These are phyloP conservation scores for Fusarium xyrophilum DNA, from an alignment of 2,329 filamentous ascomycete species.

Conservation along the genomic window DNA sequence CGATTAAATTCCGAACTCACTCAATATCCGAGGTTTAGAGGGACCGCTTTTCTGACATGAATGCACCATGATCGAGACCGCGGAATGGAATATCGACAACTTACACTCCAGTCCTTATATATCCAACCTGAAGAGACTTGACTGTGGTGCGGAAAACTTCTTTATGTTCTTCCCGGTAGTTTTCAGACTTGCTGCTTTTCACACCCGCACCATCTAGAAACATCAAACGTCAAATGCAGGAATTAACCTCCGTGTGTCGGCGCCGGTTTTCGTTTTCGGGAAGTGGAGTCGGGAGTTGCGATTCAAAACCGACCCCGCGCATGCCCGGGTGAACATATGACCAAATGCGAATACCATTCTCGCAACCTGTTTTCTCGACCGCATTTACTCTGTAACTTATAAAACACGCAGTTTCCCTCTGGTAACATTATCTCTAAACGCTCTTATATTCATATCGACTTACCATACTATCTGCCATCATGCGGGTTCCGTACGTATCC, in stretches of 20 bases:
- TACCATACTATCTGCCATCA: no score
- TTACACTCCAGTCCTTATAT: background rate
- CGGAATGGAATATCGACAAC: no score
- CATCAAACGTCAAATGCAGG: conserved; percentile 9
- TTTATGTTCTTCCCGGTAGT: background rate
- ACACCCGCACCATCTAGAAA: background rate
- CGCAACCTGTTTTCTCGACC: background rate
- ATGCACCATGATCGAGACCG: background rate
- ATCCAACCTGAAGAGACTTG: no score
- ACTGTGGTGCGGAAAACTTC: no score
- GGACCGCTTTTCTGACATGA: background rate
- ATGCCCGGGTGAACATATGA: conserved; percentile 41
- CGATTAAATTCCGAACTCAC: background rate
- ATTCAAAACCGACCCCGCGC: conserved; percentile 38
- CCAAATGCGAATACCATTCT: conserved; percentile 29
- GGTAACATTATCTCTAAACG: background rate
- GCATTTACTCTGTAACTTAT: background rate
- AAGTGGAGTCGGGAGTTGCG: conserved; percentile 42
- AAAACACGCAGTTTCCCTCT: background rate
- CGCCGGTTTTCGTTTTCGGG: conserved; percentile 38
- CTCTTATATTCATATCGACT: background rate
- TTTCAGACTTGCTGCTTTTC: background rate
- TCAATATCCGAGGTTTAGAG: background rate
- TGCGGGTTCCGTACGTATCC: conserved; percentile 72
- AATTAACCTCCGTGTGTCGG: conserved; percentile 26